Evolutionary conservation across 2,329 filamentous ascomycete species (phyloP), one percentile per base, ranked within the genome.

Genomic region (Thelonectria rubi): DNA sequence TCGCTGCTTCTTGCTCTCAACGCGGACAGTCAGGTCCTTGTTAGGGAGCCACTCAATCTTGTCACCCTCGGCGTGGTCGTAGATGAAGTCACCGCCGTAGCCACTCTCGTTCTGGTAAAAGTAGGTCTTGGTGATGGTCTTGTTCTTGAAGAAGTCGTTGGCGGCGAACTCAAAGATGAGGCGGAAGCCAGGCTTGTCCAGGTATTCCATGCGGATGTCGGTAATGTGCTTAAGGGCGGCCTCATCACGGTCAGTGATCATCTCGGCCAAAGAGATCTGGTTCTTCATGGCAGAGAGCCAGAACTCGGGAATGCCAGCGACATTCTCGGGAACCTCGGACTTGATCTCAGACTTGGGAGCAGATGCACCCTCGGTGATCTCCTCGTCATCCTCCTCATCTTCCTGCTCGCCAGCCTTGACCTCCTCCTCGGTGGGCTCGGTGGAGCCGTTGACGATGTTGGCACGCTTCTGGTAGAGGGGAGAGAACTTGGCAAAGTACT

Each of bases 261-360:
- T 97, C 81, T 99, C 96, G 58, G 94, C 93, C 58, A 99, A 89
- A 30, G 94, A 97, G 74, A 95, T 88, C 79, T 97, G 94, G 85
- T 99, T 99, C 87, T 99, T 99, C 94, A 99, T 98, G 72, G 96
- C 94, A 64, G 94, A 97, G 52, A 99, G 86, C 95, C 95, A 99
- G 86, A 99, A 99, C 81, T 99, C 95, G 66, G 95, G 95, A 66
- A 99, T 97, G 79, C 95, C 95, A 73, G 88, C 84, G 67, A 90
- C 77, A 39, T 79, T 68, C 71, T 85, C 81, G 57, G 80, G 77
- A 69, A 86, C 82, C 67, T 88, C 84, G 54, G 83, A 80, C 65
- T 88, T 82, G 74, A 85, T 80, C 73, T 88, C 85, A 49, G 78
- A 71, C 73, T 84, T 80, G 74, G 88, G 85, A 63, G 80, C 78